Conservation (phyloP, 495 filamentous ascomycete genomes). For the Penicillium cinerascens region DNA sequence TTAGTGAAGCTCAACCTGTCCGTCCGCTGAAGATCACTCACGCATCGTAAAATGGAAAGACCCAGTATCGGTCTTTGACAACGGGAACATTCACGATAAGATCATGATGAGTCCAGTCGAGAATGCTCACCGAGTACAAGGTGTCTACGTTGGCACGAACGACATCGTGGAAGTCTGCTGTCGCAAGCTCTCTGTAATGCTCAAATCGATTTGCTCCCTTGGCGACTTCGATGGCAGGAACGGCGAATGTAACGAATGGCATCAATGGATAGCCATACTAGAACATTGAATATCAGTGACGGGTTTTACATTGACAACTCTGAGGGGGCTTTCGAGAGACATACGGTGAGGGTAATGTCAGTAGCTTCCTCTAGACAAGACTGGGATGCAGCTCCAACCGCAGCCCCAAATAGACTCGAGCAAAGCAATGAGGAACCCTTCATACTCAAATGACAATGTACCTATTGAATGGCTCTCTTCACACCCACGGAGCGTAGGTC, state of each 20-base stretch:
- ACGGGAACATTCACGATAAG: background rate
- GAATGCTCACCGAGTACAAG: no score
- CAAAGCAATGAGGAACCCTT: background rate
- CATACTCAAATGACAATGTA: background rate
- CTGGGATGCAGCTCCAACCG: background rate
- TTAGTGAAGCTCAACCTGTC: no score
- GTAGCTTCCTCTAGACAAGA: background rate
- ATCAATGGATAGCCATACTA: no score
- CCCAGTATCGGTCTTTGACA: slow-evolving; percentile 3
- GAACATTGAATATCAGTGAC: no score
- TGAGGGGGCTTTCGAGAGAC: no score
- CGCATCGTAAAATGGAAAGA: slow-evolving; percentile 8
- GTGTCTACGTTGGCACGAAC: no score
- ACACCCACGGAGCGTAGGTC: background rate
- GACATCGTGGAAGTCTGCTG: no score
- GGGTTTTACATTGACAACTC: no score
- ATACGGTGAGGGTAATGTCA: background rate
- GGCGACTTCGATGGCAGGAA: no score
- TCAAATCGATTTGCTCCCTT: no score
- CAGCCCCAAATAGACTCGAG: background rate
- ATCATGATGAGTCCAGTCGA: slow-evolving; percentile 6
- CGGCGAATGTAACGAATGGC: no score
- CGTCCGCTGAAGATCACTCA: background rate
- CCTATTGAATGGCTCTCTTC: background rate
- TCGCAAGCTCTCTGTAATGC: no score